A percentile compares a stretch with the other conserved stretches of the same genome.
These are phyloP conservation scores for Dothideomycetes sp. DNA, from an alignment of 2,329 filamentous ascomycete genomes.

Conservation along the genomic window DNA sequence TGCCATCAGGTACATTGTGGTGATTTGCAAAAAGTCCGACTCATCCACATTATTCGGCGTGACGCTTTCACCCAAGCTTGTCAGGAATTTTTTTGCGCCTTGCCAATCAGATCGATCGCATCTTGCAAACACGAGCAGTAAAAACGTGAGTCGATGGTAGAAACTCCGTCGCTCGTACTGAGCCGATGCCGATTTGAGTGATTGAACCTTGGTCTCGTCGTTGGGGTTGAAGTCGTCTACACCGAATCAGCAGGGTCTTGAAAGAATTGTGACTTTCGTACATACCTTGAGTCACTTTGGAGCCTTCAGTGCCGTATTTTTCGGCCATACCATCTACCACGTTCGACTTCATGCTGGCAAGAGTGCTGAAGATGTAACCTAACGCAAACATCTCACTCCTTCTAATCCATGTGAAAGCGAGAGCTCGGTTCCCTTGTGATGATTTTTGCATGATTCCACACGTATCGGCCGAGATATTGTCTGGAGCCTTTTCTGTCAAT, in stretches of 20 bases:
- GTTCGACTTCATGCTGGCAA: conserved; percentile 48
- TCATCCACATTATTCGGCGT: conserved; percentile 1
- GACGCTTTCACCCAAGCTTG: conserved; percentile 39
- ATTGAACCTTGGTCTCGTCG: conserved; percentile 15
- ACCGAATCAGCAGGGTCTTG: neutral
- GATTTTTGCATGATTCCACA: conserved; percentile 35
- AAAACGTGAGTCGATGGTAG: conserved; percentile 58
- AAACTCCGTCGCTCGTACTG: conserved; percentile 55
- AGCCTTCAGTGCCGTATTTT: conserved; percentile 49
- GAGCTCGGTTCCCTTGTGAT: conserved; percentile 29
- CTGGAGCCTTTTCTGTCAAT: conserved; percentile 28
- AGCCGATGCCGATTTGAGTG: conserved; percentile 26
- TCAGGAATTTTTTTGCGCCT: conserved; percentile 50
- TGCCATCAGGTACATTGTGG: conserved; percentile 56
- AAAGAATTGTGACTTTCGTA: too few species aligned
- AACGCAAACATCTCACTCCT: conserved; percentile 51
- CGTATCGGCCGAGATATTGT: conserved; percentile 32
- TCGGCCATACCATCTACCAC: conserved; percentile 46
- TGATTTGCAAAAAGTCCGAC: conserved; percentile 9
- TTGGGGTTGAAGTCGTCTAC: conserved; percentile 10
- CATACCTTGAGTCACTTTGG: conserved; percentile 41
- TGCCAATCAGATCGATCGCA: conserved; percentile 64
- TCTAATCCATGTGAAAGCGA: conserved; percentile 53
- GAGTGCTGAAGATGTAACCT: conserved; percentile 49
- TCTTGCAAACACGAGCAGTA: conserved; percentile 61